Base-by-base conservation (phyloP, 2,329 filamentous ascomycete species). In the Cladosporium sp. region DNA sequence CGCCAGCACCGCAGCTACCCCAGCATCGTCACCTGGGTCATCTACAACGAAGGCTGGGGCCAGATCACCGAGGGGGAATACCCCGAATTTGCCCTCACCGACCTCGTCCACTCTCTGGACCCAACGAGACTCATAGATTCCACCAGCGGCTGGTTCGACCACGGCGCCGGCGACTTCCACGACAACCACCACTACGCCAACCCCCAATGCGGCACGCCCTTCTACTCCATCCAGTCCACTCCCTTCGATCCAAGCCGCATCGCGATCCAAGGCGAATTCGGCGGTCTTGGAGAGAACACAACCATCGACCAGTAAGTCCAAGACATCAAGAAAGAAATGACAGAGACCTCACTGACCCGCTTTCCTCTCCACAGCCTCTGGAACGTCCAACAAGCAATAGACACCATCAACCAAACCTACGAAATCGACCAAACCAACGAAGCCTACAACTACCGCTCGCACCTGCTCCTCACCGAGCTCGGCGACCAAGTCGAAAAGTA, bases 41-140 rank as follows among this genome's bases (percentile, higher is more conserved):
- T 91, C 70, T 91, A 90, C 76, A 91, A 91, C 72, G 89, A 91
- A 74, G 88, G 88, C 52, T 91, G 89, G 89, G 88, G 87, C 1
- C 89, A 91, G 71, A 77, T 85, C 2, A 80, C 74, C 2, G 71
- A 80, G 0, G 80, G 80, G 2, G 83, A 81, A 69, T 74, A 74
- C 36, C 86, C 87, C 0, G 89, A 91, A 68, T 83, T 83, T 15
- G 78, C 74, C 4, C 78, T 92, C 14, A 86, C 87, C 0, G 79
- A 85, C 1, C 74, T 83, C 0, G 82, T 91, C 2, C 82, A 81
- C 54, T 70, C 79, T 1, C 76, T 90, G 2, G 90, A 92, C 70
- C 85, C 88, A 0, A 88, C 87, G 0, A 80, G 90, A 28, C 81
- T 92, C 10, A 79, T 92, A 47, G 82, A 90, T 74, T 80, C 88